These are phyloP conservation scores for Neurospora tetrasperma DNA, from an alignment of 495 filamentous ascomycete genomes.

Conservation along the genomic window DNA sequence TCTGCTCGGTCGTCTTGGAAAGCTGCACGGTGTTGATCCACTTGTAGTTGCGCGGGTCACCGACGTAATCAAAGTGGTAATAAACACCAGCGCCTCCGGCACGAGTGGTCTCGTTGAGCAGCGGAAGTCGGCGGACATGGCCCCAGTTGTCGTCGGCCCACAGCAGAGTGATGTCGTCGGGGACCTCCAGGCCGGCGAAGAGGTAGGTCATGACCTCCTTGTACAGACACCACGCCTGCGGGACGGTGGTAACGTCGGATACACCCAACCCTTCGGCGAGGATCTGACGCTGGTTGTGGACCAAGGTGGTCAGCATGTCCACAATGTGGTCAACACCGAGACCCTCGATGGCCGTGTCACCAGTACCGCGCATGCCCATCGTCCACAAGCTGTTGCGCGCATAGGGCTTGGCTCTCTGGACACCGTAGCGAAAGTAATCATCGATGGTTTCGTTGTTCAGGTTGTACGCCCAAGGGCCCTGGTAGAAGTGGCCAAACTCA, in stretches of 20 bases:
- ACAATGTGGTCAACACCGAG: slow-evolving; percentile 46
- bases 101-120: slow-evolving; percentile 48
- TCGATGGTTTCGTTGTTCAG: slow-evolving; percentile 55
- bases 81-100: slow-evolving; percentile 63
- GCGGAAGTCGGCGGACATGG: slow-evolving; percentile 54
- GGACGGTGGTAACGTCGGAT: slow-evolving; percentile 42
- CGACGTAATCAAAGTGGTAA: slow-evolving; percentile 68
- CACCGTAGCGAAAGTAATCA: slow-evolving; percentile 57
- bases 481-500: slow-evolving; percentile 52
- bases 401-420: slow-evolving; percentile 51
- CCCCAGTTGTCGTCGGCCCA: slow-evolving; percentile 74
- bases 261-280: slow-evolving; percentile 44
- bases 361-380: slow-evolving; percentile 63
- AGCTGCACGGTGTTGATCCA: slow-evolving; percentile 66
- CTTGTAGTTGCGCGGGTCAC: slow-evolving; percentile 53
- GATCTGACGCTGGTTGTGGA: slow-evolving; percentile 48
- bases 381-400: slow-evolving; percentile 54
- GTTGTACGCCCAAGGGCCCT: slow-evolving; percentile 55
- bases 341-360: slow-evolving; percentile 51
- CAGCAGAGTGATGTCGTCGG: slow-evolving; percentile 62
- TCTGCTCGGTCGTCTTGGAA: slow-evolving; percentile 53
- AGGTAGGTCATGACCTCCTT: slow-evolving; percentile 64
- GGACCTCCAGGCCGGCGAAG: slow-evolving; percentile 52
- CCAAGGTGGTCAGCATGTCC: slow-evolving; percentile 45
- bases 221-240: slow-evolving; percentile 65